Evolutionary conservation across 768 basidiomycete species (phyloP).

Genomic region (Boletus coccyginus): DNA sequence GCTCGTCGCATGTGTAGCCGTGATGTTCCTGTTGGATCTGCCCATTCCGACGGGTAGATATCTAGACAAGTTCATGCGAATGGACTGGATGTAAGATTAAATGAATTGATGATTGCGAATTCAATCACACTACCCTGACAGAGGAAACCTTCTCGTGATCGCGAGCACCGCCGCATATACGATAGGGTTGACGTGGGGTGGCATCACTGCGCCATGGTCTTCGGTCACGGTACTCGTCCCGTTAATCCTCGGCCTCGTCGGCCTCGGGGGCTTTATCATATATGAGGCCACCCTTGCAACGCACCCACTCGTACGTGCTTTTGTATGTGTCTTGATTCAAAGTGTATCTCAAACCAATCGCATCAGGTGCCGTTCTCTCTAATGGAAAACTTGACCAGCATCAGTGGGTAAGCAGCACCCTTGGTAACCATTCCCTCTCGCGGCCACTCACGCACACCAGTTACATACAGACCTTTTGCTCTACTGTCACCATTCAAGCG

Average conservation of each 20-base stretch:
- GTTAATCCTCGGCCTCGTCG: background rate
- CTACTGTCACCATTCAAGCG: constrained; percentile 14
- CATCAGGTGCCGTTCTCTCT: background rate
- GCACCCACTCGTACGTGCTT: background rate
- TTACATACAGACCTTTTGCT: constrained; percentile 24
- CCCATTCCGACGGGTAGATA: constrained; percentile 32
- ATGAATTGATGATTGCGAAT: background rate
- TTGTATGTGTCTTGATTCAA: background rate
- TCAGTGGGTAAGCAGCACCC: constrained; percentile 20
- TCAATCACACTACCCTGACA: background rate
- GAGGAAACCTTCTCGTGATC: background rate
- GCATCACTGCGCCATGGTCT: background rate
- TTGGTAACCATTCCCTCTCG: background rate
- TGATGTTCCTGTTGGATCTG: constrained; percentile 32
- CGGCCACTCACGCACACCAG: constrained; percentile 5
- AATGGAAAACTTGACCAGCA: background rate
- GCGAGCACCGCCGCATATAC: background rate
- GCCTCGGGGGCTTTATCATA: background rate
- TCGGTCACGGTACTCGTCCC: background rate
- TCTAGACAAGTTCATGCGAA: constrained; percentile 31
- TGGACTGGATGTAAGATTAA: constrained; percentile 42
- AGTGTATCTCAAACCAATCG: background rate
- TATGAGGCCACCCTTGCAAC: background rate
- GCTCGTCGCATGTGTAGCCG: constrained; percentile 10
- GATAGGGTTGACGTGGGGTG: background rate